Evolutionary conservation across 352 stramenopile species (phyloP), one percentile per base, ranked within the genome.

Genomic region (Bremia lactucae): DNA sequence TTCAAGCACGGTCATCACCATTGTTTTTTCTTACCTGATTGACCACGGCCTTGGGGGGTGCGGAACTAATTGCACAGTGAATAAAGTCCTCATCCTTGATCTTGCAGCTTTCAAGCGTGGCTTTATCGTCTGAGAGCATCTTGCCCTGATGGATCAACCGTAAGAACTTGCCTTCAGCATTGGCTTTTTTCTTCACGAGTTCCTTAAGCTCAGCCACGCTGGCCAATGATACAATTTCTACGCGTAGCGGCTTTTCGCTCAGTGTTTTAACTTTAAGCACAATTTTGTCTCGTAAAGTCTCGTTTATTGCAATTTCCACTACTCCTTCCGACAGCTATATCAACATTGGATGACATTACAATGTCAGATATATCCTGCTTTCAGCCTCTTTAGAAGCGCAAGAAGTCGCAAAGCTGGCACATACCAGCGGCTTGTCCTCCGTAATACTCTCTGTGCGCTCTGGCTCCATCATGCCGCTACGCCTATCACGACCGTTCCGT

Each of bases 61-160:
- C 73, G 3, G 75, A 68, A 36, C 77, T 92, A 36, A 92, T 88
- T 13, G 80, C 80, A 45, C 80, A 92, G 53, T 92, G 80, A 35
- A 92, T 76, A 33, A 92, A 92, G 48, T 92, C 80, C 15, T 87
- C 71, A 15, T 61, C 68, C 46, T 87, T 88, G 43, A 92, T 59
- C 39, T 79, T 83, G 62, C 60, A 90, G 55, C 56, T 75, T 37
- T 74, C 63, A 14, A 92, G 51, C 26, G 69, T 72, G n/a, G 66
- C 72, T 31, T 73, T 77, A 46, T 92, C 80, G 31, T 92, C 75
- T 42, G 78, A 88, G 10, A 92, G 59, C 75, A 92, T 90, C 42
- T 90, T 90, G 41, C 80, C 80, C 62, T 90, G 80, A 42, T 92
- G 80, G 44, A 92, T 92, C 6, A 92, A 59, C 0, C 80, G 72